Evolutionary conservation across 2,329 filamentous ascomycete species (phyloP).

Genomic region (Botrytis paeoniae): DNA sequence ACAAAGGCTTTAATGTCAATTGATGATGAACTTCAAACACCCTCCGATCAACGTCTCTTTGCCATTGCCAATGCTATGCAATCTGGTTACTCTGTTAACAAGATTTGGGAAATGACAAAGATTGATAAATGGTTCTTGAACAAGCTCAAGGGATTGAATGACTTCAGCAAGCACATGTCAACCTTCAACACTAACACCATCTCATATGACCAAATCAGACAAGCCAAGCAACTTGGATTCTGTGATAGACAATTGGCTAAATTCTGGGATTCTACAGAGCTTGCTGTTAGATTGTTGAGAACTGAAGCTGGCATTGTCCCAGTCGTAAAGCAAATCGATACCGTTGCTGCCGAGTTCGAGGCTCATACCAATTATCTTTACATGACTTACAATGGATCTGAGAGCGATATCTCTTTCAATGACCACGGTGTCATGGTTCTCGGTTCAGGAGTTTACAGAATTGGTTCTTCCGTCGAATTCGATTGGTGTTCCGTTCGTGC

Average conservation of each 20-base stretch:
- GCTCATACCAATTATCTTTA: slow-evolving; percentile 90
- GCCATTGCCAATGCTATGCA: slow-evolving; percentile 97
- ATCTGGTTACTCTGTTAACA: slow-evolving; percentile 92
- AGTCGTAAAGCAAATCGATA: slow-evolving; percentile 99
- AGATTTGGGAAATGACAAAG: slow-evolving; percentile 92
- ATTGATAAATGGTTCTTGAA: slow-evolving; percentile 99
- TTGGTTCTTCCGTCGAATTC: slow-evolving; percentile 96
- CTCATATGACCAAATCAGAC: slow-evolving; percentile 80
- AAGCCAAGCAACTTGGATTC: slow-evolving; percentile 97
- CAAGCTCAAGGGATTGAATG: slow-evolving; percentile 96
- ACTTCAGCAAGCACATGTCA: slow-evolving; percentile 47
- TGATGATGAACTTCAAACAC: slow-evolving; percentile 85
- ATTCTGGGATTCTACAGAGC: slow-evolving; percentile 81
- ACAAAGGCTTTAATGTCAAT: slow-evolving; percentile 84
- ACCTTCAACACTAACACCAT: slow-evolving; percentile 57
- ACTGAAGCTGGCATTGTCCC: slow-evolving; percentile 85
- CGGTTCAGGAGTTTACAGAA: slow-evolving; percentile 94
- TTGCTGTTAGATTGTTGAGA: slow-evolving; percentile 81
- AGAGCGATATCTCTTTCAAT: slow-evolving; percentile 90
- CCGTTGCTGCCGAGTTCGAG: slow-evolving; percentile 92
- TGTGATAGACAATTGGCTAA: slow-evolving; percentile 91
- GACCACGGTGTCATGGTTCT: slow-evolving; percentile 88
- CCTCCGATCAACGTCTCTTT: slow-evolving; percentile 94
- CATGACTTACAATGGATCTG: slow-evolving; percentile 94
- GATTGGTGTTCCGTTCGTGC: slow-evolving; percentile 97